A percentile compares a stretch with the other conserved stretches of the same genome.
Conservation (phyloP, 2,329 filamentous ascomycete genomes). For the Orbilia javanica region DNA sequence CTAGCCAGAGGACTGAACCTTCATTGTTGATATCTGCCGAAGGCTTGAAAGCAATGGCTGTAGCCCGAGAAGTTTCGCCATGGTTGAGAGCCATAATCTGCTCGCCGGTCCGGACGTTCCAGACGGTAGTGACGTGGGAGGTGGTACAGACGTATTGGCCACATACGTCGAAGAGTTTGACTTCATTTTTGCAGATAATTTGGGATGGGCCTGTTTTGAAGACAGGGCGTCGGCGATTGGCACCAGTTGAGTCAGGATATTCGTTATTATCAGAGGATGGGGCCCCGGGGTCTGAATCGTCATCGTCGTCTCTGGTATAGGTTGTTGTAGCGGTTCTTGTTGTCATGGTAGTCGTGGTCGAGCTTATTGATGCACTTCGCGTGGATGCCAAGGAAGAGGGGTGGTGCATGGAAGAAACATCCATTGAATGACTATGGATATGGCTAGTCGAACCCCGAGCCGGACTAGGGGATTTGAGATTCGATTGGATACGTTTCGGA, state of each 20-base stretch:
- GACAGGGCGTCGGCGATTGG: slow-evolving; percentile 84
- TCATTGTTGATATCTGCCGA: slow-evolving; percentile 81
- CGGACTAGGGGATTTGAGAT: slow-evolving; percentile 43
- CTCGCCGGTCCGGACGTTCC: slow-evolving; percentile 86
- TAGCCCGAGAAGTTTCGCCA: slow-evolving; percentile 84
- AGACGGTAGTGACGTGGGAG: slow-evolving; percentile 86
- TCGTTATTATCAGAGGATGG: slow-evolving; percentile 71
- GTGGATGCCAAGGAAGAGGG: slow-evolving; percentile 35
- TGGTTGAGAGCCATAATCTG: slow-evolving; percentile 83
- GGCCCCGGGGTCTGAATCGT: slow-evolving; percentile 71
- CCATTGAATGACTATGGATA: slow-evolving; percentile 36
- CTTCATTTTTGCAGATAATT: slow-evolving; percentile 87
- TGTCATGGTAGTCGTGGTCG: slow-evolving; percentile 35
- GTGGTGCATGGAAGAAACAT: slow-evolving; percentile 15
- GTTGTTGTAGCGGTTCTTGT: slow-evolving; percentile 37
- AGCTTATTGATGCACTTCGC: slow-evolving; percentile 46
- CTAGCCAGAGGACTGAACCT: slow-evolving; percentile 86
- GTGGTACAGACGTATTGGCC: slow-evolving; percentile 88
- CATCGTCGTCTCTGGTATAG: slow-evolving; percentile 60
- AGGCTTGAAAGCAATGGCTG: slow-evolving; percentile 87
- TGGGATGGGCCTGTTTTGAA: slow-evolving; percentile 79
- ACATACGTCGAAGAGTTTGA: slow-evolving; percentile 86
- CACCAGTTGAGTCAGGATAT: slow-evolving; percentile 85
- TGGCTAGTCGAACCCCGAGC: slow-evolving; percentile 36
- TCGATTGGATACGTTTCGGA: slow-evolving; percentile 58